Percentiles rank a stretch among this genome's conserved stretches.
These are phyloP conservation scores for Colletotrichum abscissum DNA, from an alignment of 2,329 filamentous ascomycete species.

Conservation along the genomic window DNA sequence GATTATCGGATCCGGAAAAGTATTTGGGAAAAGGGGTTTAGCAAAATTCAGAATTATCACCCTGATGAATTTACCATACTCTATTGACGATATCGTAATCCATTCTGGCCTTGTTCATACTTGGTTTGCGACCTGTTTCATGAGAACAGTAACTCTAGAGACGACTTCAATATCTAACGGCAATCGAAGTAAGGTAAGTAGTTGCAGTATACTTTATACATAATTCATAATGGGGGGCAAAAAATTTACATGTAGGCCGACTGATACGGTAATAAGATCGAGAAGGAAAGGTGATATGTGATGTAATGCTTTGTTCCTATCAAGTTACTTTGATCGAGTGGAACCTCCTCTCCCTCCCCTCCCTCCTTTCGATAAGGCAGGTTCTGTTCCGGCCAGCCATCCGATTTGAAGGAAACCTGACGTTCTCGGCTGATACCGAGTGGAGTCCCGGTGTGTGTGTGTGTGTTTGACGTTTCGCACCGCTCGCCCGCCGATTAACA, in stretches of 20 bases:
- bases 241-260: too few species aligned
- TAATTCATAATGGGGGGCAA: too few species aligned
- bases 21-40: background rate
- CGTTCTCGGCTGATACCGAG: background rate
- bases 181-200: too few species aligned
- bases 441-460: too few species aligned
- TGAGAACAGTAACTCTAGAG: too few species aligned
- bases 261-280: too few species aligned
- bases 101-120: background rate
- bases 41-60: background rate
- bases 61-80: background rate
- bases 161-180: too few species aligned
- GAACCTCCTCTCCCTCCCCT: background rate
- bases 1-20: background rate
- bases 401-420: background rate
- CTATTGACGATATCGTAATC: background rate
- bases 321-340: background rate
- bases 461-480: too few species aligned
- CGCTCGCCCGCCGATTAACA: too few species aligned
- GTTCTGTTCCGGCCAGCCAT: background rate
- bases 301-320: background rate
- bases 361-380: background rate
- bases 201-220: too few species aligned
- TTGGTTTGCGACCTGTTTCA: background rate
- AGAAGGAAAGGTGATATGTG: background rate